Evolutionary conservation across 2,329 filamentous ascomycete genomes (phyloP), one percentile per base, ranked within the genome.

Genomic region (Arthrobotrys conoides): DNA sequence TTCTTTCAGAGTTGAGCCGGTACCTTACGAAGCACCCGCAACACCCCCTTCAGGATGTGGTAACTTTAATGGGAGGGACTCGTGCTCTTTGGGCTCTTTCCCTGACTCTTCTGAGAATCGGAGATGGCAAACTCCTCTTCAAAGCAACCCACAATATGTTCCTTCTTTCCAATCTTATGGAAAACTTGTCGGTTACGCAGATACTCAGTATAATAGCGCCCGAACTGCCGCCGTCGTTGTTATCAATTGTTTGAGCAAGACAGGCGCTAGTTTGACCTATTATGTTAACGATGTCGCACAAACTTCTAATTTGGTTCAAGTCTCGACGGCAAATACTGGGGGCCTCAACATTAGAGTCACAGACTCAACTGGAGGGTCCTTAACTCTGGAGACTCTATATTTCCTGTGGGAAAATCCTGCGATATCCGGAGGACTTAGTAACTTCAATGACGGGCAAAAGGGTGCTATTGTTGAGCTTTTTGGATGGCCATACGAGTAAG

Each of bases 391-490:
- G 46, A 80, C 82, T 1, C 80, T 83, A 24, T 81, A 82, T 51
- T 83, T 83, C 57, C 71, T 83, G 36, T 83, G 82, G 82, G 81
- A 83, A 55, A 81, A 81, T 41, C 70, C 76, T 20, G 44, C 81
- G 10, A 75, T 83, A 20, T 81, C 70, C 12, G 82, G 80, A 27
- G 82, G 81, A 1, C 81, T 82, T 30, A 81, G 80, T 48, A 80
- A 64, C 4, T 83, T 83, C 46, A 80, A 68, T 5, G 80, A 79
- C 55, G 82, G 82, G 4, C 82, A 83, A 57, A 83, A 83, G 57
- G 82, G 82, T 10, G 82, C 80, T 12, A 83, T 83, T 44, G 81
- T 82, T 9, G 82, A 83, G 53, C 64, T 83, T 22, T 83, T 83
- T 55, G 82, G 82, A n/a, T 83, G 82, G 82, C 82, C 82, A 5